Evolutionary conservation across 257 asterid species (phyloP).

Genomic region (Solanum gandarillasii): DNA sequence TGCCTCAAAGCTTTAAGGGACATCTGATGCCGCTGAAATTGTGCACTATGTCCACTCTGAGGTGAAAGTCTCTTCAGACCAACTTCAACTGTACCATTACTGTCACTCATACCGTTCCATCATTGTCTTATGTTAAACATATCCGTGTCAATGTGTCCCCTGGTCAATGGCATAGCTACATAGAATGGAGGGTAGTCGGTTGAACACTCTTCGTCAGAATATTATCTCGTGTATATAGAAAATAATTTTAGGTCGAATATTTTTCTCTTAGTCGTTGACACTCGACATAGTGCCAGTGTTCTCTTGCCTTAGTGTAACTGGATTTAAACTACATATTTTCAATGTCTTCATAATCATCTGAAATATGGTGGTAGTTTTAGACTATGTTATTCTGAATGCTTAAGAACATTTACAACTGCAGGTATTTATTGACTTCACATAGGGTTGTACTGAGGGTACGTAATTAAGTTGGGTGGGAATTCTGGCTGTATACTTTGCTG

Average conservation of each 20-base stretch:
- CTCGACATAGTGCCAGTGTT: not conserved
- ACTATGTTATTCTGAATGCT: not conserved
- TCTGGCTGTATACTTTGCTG: not conserved
- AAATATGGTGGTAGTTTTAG: not conserved
- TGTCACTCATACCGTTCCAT: not conserved
- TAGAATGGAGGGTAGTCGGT: not conserved
- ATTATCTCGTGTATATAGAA: not conserved
- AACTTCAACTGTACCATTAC: not conserved
- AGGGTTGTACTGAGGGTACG: not conserved
- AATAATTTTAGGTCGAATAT: not conserved
- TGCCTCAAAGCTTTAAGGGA: slow-evolving; percentile 62
- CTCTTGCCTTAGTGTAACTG: not conserved
- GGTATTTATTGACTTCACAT: not conserved
- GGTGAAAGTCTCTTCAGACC: not conserved
- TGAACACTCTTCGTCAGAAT: not conserved
- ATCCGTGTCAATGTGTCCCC: not conserved
- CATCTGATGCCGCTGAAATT: not conserved
- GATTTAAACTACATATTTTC: not conserved
- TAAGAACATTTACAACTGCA: not conserved
- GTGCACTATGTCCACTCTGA: not conserved
- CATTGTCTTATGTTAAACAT: not conserved
- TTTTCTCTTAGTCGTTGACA: not conserved
- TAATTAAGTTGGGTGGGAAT: not conserved
- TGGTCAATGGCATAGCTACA: not conserved
- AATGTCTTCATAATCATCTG: not conserved